Percentiles rank a stretch among this genome's conserved stretches.
Evolutionary conservation across 352 stramenopile genomes (phyloP).

Genomic region (Phytopythium oedochilum): DNA sequence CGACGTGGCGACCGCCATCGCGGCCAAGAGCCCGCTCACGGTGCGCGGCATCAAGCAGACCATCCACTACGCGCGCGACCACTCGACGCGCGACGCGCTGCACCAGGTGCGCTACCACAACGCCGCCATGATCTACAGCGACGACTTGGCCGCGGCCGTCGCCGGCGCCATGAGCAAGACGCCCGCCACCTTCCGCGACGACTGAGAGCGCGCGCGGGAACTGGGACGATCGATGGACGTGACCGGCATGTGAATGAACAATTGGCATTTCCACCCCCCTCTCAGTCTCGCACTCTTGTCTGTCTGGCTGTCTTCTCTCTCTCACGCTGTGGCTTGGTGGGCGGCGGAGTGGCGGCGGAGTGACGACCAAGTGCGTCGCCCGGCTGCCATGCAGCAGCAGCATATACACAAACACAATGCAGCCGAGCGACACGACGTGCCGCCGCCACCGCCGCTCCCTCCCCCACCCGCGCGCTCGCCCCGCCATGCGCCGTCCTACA

Average conservation of each 20-base stretch:
- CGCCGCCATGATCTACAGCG: constrained; percentile 76
- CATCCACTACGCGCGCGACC: constrained; percentile 84
- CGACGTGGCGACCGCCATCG: constrained; percentile 56
- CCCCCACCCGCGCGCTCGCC: no score
- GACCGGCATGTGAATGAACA: background rate
- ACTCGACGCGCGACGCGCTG: constrained; percentile 73
- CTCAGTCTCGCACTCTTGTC: background rate
- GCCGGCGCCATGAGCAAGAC: constrained; percentile 62
- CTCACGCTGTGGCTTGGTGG: no score
- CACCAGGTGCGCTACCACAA: constrained; percentile 84
- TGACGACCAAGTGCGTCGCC: no score
- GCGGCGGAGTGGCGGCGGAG: no score
- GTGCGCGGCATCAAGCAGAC: constrained; percentile 86
- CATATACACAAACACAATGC: no score
- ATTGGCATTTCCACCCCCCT: constrained; percentile 3
- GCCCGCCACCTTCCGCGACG: constrained; percentile 56
- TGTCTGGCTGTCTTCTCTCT: background rate
- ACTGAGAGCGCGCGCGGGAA: constrained; percentile 23
- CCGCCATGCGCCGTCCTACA: background rate
- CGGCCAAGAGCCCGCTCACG: constrained; percentile 81
- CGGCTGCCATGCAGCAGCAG: no score
- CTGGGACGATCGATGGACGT: background rate
- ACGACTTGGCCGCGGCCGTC: constrained; percentile 80
- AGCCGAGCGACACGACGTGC: no score
- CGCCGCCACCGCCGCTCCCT: no score